These are phyloP conservation scores for Triticum urartu DNA, from an alignment of 176 grass and related monocot species.

Conservation along the genomic window DNA sequence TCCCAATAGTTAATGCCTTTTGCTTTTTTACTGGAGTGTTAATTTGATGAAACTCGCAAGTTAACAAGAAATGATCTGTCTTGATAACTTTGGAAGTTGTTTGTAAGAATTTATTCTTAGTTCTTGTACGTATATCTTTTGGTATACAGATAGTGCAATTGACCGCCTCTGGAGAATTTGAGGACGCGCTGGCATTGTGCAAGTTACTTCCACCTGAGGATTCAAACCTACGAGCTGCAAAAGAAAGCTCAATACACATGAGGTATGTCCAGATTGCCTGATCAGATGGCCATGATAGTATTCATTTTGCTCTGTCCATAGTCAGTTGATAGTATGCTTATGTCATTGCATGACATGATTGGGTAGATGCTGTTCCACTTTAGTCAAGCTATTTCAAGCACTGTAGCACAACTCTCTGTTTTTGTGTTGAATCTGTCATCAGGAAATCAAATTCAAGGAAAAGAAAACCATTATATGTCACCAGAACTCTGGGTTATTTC, in stretches of 20 bases:
- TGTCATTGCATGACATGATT: neutral
- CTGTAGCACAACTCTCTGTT: neutral
- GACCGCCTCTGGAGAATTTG: constrained; percentile 97
- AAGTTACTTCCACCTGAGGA: constrained; percentile 98
- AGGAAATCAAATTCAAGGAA: constrained; percentile 16
- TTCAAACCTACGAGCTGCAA: constrained; percentile 86
- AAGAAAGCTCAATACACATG: constrained; percentile 98
- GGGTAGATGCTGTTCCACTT: neutral
- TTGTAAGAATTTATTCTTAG: constrained; percentile 9
- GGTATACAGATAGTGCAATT: constrained; percentile 90
- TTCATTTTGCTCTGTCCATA: constrained; percentile 1
- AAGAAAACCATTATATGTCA: constrained; percentile 2
- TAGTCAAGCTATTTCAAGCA: constrained; percentile 2
- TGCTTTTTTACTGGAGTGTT: neutral
- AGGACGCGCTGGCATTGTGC: constrained; percentile 91
- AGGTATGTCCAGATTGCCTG: constrained; percentile 48
- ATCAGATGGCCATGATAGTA: neutral
- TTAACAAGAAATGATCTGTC: constrained; percentile 3
- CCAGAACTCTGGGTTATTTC: neutral
- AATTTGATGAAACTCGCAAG: neutral
- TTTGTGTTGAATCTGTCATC: constrained; percentile 16
- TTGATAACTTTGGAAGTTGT: constrained; percentile 5
- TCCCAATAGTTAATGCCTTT: constrained; percentile 2
- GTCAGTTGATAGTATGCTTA: neutral
- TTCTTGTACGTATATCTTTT: constrained; percentile 20